phyloP scores from a whole-genome alignment of 345 rosid genomes.

The Arabidopsis arenosa region DNA sequence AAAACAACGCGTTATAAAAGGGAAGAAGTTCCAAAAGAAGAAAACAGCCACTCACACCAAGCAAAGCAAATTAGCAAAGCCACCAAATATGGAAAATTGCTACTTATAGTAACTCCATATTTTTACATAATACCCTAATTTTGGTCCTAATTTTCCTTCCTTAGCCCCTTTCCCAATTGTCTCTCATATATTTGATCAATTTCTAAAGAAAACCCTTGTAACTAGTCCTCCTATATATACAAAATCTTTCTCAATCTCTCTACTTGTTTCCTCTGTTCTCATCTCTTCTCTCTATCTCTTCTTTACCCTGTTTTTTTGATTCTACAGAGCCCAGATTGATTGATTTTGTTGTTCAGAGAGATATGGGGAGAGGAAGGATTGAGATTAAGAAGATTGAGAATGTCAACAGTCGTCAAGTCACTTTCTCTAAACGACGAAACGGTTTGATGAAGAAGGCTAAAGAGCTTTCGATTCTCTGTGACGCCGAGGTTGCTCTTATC shows the following conservation, averaged over 20 bases:
- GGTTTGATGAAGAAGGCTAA: conserved; percentile 89
- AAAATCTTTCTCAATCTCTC: background rate
- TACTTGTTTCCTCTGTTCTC: too few species aligned
- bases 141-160: conserved; percentile 39
- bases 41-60: conserved; percentile 41
- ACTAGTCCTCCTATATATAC: conserved; percentile 7
- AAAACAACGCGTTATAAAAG: conserved; percentile 39
- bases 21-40: conserved; percentile 40
- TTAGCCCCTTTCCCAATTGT: conserved; percentile 40
- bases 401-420: conserved; percentile 95
- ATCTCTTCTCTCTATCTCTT: conserved; percentile 29
- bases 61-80: conserved; percentile 43
- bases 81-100: conserved; percentile 47
- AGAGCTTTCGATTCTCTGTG: conserved; percentile 88
- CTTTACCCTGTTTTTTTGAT: conserved; percentile 2
- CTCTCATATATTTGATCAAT: background rate
- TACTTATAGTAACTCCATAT: conserved; percentile 46
- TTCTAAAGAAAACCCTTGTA: conserved; percentile 18
- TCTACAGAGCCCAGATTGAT: conserved; percentile 26
- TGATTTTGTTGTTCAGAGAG: background rate
- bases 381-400: conserved; percentile 95
- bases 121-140: conserved; percentile 42
- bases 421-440: conserved; percentile 87
- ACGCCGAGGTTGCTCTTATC: conserved; percentile 89
- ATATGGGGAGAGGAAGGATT: conserved; percentile 91